These are phyloP conservation scores for Coriaria nepalensis DNA, from an alignment of 306 rosid species.

Conservation along the genomic window DNA sequence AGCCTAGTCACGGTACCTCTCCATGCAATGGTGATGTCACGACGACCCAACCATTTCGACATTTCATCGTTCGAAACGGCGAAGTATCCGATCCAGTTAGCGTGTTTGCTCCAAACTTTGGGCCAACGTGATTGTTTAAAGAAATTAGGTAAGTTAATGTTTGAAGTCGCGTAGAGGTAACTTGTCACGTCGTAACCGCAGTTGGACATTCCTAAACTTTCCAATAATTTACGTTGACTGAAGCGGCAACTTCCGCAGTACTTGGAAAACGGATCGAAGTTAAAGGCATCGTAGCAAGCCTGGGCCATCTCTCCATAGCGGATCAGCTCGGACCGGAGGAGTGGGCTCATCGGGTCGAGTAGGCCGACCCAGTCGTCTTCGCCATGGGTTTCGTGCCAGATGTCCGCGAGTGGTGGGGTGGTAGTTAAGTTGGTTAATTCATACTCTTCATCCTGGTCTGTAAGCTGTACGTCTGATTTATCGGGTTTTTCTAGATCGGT, in stretches of 20 bases:
- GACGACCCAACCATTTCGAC: constrained; percentile 32
- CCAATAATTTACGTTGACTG: constrained; percentile 27
- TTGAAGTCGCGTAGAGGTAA: constrained; percentile 62
- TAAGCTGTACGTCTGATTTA: not conserved
- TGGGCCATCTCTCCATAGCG: constrained; percentile 88
- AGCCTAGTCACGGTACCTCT: constrained; percentile 63
- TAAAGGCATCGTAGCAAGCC: constrained; percentile 79
- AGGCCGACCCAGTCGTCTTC: constrained; percentile 55
- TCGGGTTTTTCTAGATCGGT: constrained; percentile 11
- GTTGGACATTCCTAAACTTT: constrained; percentile 18
- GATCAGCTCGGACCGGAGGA: constrained; percentile 47
- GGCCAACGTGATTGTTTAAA: constrained; percentile 74
- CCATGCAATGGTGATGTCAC: constrained; percentile 65
- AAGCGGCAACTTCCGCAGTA: constrained; percentile 73
- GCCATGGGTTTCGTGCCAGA: constrained; percentile 69
- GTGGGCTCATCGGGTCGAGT: constrained; percentile 57
- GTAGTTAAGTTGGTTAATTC: not conserved
- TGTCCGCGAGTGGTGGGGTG: constrained; percentile 15
- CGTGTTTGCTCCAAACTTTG: constrained; percentile 57
- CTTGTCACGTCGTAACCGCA: constrained; percentile 44
- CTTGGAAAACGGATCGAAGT: constrained; percentile 64
- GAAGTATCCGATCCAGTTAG: constrained; percentile 88
- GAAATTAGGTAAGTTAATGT: constrained; percentile 48
- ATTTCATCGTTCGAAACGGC: constrained; percentile 49
- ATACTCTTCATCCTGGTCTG: constrained; percentile 1